These are phyloP conservation scores for Schizonepeta tenuifolia DNA, from an alignment of 257 asterid species.

Conservation along the genomic window DNA sequence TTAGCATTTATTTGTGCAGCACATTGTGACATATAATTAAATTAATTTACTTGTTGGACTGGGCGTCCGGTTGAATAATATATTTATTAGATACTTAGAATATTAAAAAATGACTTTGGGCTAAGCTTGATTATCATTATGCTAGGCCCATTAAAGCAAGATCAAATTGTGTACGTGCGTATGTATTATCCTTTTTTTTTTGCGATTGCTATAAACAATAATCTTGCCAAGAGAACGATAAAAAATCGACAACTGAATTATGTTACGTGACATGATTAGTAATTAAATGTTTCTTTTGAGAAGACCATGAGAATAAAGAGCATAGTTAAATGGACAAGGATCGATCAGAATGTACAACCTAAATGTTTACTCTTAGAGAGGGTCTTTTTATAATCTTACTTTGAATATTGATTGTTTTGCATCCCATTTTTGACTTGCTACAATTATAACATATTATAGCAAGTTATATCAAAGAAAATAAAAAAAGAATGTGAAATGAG, in stretches of 20 bases:
- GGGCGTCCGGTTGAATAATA: too few relatives aligned
- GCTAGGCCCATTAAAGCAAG: too few relatives aligned
- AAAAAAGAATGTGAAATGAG: background rate
- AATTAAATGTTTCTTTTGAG: background rate
- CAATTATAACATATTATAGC: background rate
- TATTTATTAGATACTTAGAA: too few relatives aligned
- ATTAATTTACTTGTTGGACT: too few relatives aligned
- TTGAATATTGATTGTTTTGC: constrained; percentile 24
- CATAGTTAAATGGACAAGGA: background rate
- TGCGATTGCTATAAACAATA: too few relatives aligned
- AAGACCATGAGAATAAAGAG: background rate
- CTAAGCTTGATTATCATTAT: too few relatives aligned
- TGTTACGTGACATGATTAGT: background rate
- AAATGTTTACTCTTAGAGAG: background rate
- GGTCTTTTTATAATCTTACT: constrained; percentile 22
- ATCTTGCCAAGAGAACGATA: background rate
- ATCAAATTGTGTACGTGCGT: too few relatives aligned
- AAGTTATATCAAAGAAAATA: too few relatives aligned
- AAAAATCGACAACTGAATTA: background rate
- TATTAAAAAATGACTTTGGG: too few relatives aligned
- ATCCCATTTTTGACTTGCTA: background rate
- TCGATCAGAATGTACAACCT: background rate
- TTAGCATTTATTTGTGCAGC: too few relatives aligned
- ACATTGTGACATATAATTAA: too few relatives aligned
- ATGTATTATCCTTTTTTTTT: too few relatives aligned